Evolutionary conservation across 768 basidiomycete species (phyloP), one percentile per base, ranked within the genome.

Genomic region (Dioszegia aurantiaca): DNA sequence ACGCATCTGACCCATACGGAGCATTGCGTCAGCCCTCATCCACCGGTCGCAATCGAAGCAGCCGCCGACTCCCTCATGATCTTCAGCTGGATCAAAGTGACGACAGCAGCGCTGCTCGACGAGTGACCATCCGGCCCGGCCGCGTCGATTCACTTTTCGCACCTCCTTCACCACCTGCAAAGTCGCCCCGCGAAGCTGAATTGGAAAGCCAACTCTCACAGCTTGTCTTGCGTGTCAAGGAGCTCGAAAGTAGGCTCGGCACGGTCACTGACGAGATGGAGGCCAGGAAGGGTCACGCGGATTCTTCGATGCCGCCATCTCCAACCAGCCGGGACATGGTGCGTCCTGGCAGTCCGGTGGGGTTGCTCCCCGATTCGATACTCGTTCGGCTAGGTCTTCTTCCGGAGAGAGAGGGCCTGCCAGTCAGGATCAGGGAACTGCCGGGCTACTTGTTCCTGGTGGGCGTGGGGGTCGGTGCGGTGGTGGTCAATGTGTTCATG

Each of bases 401-500:
- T 2, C 45, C 48, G 26, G 41, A 48, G 5, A 59, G 59, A 27
- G 70, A 72, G 49, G 59, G 57, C 4, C 49, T 72, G 41, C 70
- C 70, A 4, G 60, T 47, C 39, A 43, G 60, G 31, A 49, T 72
- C 17, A 63, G 64, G 41, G 64, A 69, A 36, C 53, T 72, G 55
- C 70, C 71, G 3, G 68, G 42, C 19, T 70, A 70, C 57, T 52
- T 70, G 44, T 73, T 73, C 49, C 57, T 73, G 26, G 67, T 70
- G n/a, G 71, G 71, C 0, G 58, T 73, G n/a, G 71, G 71, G 12
- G 68, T 73, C 3, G 71, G 71, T 1, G 71, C 68, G 5, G 67
- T 70, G 0, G 60, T 73, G 56, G 62, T 68, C 28, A 54, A 64
- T 23, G 68, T 68, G 0, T 40, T 73, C 17, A 62, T 73, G 33